These are phyloP conservation scores for Acacia pycnantha DNA, from an alignment of 331 rosid genomes.

Conservation along the genomic window DNA sequence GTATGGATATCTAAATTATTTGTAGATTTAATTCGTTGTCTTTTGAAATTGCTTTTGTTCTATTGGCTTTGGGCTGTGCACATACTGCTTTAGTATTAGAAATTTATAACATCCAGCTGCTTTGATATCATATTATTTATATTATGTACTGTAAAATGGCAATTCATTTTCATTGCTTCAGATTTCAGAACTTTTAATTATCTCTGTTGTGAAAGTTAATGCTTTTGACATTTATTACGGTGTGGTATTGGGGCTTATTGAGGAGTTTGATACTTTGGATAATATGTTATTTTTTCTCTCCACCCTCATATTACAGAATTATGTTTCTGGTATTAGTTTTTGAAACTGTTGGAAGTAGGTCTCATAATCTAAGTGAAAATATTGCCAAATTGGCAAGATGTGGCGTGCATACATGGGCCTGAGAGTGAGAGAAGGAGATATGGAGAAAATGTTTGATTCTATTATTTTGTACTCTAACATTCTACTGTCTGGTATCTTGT, in stretches of 20 bases:
- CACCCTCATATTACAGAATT: not conserved
- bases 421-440: not conserved
- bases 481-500: not conserved
- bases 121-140: not conserved
- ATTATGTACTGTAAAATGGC: not conserved
- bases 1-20: constrained; percentile 15
- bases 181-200: not conserved
- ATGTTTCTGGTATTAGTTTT: not conserved
- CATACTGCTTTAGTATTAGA: constrained; percentile 9
- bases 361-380: constrained; percentile 10
- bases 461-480: constrained; percentile 10
- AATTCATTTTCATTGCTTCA: not conserved
- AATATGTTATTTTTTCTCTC: not conserved
- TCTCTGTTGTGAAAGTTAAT: not conserved
- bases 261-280: not conserved
- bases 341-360: not conserved
- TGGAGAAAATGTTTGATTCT: not conserved
- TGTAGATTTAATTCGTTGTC: constrained; percentile 9
- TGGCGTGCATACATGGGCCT: not conserved
- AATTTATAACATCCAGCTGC: not conserved
- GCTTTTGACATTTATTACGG: not conserved
- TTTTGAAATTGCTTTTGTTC: not conserved
- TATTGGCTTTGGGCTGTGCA: not conserved
- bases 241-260: not conserved
- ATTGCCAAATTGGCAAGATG: not conserved